Evolutionary conservation across 2,329 filamentous ascomycete species (phyloP), one percentile per base, ranked within the genome.

Genomic region (Chlorencoelia australis): DNA sequence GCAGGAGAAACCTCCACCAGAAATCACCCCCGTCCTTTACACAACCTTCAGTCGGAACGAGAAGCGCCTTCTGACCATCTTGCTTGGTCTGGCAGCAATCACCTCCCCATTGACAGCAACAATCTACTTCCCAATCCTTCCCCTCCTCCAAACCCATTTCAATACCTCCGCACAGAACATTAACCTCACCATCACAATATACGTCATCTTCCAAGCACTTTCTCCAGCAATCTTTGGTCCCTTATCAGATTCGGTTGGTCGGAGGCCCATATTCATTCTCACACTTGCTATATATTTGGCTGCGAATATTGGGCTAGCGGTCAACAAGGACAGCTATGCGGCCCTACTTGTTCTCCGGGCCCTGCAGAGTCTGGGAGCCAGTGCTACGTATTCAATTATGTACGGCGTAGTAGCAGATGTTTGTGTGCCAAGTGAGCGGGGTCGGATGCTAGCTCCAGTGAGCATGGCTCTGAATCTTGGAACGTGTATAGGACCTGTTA

Each of bases 371-470:
- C 62, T 68, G 1, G 73, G 76, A 0, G 75, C 67, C 28, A 71
- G 67, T 41, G 69, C 68, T 2, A 77, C 73, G 0, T 59, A 79
- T 2, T 67, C 76, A 0, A 60, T 83, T 3, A 62, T 3, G 0
- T 79, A 72, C 39, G 81, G 75, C 2, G 72, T 84, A 1, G 71
- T 86, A 6, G 75, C 78, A 0, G 82, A 88, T 47, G 67, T 85
- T 4, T 67, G 74, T 0, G 73, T 77, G 0, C 73, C 69, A 19
- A 67, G 70, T 0, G 79, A 87, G 54, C 64, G 82, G 46, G 82
- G 82, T 2, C 70, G 68, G 35, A 36, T 41, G 22, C 47, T 66
- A 2, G 62, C 57, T 0, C 62, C 62, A 2, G 60, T 28, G 11
- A 25, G 30, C 14, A 22, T 16, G 10, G 21, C 26, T 8, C n/a